These are phyloP conservation scores for Barbarea vulgaris DNA, from an alignment of 345 rosid genomes.

Conservation along the genomic window DNA sequence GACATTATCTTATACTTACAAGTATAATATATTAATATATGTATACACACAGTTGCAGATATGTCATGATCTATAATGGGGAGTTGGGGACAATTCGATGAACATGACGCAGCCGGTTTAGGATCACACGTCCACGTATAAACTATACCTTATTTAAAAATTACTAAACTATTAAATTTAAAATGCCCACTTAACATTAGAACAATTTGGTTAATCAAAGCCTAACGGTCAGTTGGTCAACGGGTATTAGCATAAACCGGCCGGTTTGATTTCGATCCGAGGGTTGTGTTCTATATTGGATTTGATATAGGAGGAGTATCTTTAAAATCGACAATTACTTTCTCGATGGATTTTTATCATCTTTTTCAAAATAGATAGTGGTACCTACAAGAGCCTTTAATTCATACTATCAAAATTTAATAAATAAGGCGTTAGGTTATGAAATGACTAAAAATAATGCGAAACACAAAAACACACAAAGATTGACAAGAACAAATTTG, in stretches of 20 bases:
- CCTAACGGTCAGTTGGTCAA: background rate
- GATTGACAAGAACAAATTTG: background rate
- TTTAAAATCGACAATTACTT: background rate
- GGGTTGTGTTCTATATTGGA: background rate
- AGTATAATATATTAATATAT: background rate
- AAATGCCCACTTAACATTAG: background rate
- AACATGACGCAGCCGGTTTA: constrained; percentile 13
- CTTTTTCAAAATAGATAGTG: constrained; percentile 1
- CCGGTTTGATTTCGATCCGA: background rate
- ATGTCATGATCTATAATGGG: constrained; percentile 15
- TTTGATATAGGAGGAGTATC: background rate
- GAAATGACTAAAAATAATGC: background rate
- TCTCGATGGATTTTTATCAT: background rate
- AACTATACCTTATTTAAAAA: background rate
- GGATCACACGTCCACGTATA: background rate
- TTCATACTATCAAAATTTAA: background rate
- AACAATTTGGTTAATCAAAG: background rate
- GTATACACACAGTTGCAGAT: background rate
- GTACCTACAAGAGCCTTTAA: background rate
- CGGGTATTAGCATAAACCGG: background rate
- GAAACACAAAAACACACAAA: background rate
- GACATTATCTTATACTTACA: background rate
- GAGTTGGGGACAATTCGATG: constrained; percentile 32
- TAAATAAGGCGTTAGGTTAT: background rate
- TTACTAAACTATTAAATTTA: background rate